A percentile compares a stretch with the other conserved stretches of the same genome.
These are phyloP conservation scores for Chaetomidium leptoderma DNA, from an alignment of 495 filamentous ascomycete genomes.

Conservation along the genomic window DNA sequence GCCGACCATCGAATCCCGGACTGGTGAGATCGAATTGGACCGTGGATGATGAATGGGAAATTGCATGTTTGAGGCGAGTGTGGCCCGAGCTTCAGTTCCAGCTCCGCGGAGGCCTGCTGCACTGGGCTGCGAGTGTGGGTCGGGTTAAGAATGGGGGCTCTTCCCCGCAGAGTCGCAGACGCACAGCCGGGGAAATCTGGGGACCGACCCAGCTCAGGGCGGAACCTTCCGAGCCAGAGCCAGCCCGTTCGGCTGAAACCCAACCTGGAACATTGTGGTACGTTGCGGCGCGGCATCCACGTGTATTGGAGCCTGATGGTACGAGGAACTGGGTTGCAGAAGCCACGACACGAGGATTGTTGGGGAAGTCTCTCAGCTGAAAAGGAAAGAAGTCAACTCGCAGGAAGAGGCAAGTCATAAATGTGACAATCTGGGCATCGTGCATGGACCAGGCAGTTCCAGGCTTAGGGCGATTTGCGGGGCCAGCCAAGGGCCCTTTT, in stretches of 20 bases:
- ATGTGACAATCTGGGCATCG: conserved; percentile 5
- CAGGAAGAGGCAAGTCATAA: not conserved
- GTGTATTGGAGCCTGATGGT: not conserved
- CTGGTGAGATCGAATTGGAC: no score
- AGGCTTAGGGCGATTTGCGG: not conserved
- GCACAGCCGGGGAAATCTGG: not conserved
- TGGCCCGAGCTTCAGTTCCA: not conserved
- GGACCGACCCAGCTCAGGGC: not conserved
- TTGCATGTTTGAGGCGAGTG: not conserved
- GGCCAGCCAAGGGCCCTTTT: not conserved
- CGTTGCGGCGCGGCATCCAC: not conserved
- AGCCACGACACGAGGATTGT: not conserved
- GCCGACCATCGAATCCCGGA: no score
- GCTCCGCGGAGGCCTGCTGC: conserved; percentile 8
- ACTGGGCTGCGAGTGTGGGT: not conserved
- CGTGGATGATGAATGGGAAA: not conserved
- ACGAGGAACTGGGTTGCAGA: not conserved
- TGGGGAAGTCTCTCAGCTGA: not conserved
- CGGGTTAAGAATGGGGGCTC: no score
- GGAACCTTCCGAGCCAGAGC: not conserved
- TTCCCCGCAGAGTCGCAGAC: conserved; percentile 8
- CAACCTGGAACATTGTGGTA: not conserved
- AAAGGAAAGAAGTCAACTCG: no score
- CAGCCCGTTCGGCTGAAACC: no score
- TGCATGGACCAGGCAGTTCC: conserved; percentile 14